Evolutionary conservation across 768 basidiomycete genomes (phyloP).

Genomic region (Goffeauzyma gilvescens): DNA sequence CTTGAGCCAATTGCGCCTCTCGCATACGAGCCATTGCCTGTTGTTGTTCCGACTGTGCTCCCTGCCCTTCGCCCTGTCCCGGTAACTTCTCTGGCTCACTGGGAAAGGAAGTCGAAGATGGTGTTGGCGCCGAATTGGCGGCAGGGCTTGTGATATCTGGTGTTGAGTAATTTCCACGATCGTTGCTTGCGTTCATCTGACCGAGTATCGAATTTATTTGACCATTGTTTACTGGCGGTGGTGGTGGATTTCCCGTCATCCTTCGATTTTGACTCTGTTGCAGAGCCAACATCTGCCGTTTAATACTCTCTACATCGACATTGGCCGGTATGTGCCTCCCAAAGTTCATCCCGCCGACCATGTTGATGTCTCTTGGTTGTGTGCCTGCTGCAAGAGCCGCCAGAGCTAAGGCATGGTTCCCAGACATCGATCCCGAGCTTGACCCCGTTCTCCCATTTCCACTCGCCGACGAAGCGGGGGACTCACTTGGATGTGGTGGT

Average conservation of each 20-base stretch:
- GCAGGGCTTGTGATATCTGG: too few relatives aligned
- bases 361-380: neutral
- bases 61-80: too few relatives aligned
- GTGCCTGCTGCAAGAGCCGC: neutral
- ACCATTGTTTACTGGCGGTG: neutral
- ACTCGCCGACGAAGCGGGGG: neutral
- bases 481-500: neutral
- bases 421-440: neutral
- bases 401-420: neutral
- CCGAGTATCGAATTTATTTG: neutral
- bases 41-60: too few relatives aligned
- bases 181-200: neutral
- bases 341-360: neutral
- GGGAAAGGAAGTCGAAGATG: too few relatives aligned
- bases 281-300: neutral
- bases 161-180: too few relatives aligned
- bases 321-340: neutral
- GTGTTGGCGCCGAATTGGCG: too few relatives aligned
- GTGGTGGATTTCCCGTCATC: too few relatives aligned
- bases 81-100: too few relatives aligned
- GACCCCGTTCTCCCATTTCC: neutral
- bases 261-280: neutral
- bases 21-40: neutral
- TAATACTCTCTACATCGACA: slow-evolving; percentile 2
- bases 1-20: neutral